These are phyloP conservation scores for Coemansia sp. DNA, from an alignment of 192 early-diverging fungal genomes.

Conservation along the genomic window DNA sequence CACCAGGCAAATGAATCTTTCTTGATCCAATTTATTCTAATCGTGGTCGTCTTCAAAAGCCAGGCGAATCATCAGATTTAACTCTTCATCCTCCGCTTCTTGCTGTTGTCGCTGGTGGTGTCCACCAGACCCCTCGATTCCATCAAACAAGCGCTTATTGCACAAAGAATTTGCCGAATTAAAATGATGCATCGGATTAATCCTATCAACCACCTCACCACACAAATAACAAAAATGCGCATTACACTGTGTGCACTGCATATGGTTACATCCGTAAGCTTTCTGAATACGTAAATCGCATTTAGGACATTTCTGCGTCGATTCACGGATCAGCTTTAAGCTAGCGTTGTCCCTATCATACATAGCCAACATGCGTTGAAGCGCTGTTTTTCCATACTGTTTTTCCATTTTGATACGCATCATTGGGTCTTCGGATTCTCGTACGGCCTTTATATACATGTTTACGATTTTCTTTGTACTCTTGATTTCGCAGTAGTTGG, in stretches of 20 bases:
- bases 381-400: conserved; percentile 12
- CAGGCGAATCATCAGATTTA: conserved; percentile 19
- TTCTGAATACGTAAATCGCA: conserved; percentile 17
- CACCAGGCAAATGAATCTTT: no score
- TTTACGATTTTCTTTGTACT: conserved; percentile 3
- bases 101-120: neutral
- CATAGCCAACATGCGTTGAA: conserved; percentile 10
- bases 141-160: conserved; percentile 23
- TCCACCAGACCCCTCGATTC: conserved; percentile 4
- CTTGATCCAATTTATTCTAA: neutral
- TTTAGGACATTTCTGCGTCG: conserved; percentile 19
- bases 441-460: conserved; percentile 11
- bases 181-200: conserved; percentile 17
- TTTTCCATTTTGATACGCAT: conserved; percentile 6
- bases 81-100: neutral
- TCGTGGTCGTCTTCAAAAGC: conserved; percentile 6
- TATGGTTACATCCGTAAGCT: conserved; percentile 37
- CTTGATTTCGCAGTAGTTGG: conserved; percentile 15
- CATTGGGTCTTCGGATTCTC: neutral
- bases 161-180: conserved; percentile 1
- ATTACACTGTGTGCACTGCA: conserved; percentile 18
- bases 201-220: conserved; percentile 1
- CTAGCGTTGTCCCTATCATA: conserved; percentile 3
- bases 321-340: neutral
- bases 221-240: conserved; percentile 37